A percentile compares a stretch with the other conserved stretches of the same genome.
Evolutionary conservation across 805 yeast species (phyloP).

Genomic region (Torulaspora delbrueckii): DNA sequence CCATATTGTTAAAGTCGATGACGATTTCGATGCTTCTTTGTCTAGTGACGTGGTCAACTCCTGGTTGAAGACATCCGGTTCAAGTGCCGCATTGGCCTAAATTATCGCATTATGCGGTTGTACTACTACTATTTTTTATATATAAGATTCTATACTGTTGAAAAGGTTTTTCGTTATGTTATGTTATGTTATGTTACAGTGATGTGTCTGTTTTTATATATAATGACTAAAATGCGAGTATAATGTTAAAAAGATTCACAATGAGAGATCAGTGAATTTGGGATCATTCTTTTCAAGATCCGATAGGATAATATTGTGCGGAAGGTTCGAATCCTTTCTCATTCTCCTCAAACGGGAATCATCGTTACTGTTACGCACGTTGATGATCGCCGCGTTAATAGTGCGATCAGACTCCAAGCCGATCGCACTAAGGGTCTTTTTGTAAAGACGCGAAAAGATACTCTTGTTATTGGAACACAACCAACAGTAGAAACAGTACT

Average conservation of each 20-base stretch:
- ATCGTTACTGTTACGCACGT: conserved; percentile 4
- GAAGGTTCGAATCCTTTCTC: conserved; percentile 31
- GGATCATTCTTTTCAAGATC: conserved; percentile 25
- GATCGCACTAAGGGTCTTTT: not conserved
- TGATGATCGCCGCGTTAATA: not conserved
- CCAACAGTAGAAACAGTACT: conserved; percentile 44
- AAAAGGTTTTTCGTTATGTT: conserved; percentile 1
- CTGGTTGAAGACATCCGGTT: conserved; percentile 56
- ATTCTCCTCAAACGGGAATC: conserved; percentile 16
- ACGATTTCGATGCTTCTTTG: conserved; percentile 51
- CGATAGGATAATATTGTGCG: conserved; percentile 18
- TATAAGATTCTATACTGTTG: not conserved
- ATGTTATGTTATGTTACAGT: not conserved
- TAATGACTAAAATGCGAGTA: not conserved
- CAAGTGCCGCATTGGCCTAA: conserved; percentile 37
- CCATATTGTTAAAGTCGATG: conserved; percentile 58
- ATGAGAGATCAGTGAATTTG: conserved; percentile 18
- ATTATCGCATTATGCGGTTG: conserved; percentile 2
- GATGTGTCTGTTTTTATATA: not conserved
- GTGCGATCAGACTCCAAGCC: not conserved
- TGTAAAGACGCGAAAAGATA: not conserved
- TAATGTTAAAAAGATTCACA: not conserved
- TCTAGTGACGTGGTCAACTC: conserved; percentile 49
- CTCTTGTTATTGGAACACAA: conserved; percentile 25
- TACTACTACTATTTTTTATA: conserved; percentile 1